Percentiles rank a stretch among this genome's conserved stretches.
phyloP scores from a whole-genome alignment of 2,329 filamentous ascomycete species.

The Teratosphaeria zuluensis region DNA sequence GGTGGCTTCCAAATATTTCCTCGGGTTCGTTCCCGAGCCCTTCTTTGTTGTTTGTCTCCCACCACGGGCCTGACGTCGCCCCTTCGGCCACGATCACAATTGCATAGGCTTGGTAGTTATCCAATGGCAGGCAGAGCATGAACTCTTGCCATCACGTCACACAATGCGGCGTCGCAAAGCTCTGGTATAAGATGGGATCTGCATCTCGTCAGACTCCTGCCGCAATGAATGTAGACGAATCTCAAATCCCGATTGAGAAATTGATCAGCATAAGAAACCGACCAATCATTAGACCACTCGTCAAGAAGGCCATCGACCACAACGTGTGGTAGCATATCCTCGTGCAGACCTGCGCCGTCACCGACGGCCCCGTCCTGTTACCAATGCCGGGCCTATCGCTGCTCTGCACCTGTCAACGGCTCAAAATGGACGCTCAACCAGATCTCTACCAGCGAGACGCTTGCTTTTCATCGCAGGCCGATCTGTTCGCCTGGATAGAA shows the following conservation, averaged over 20 bases:
- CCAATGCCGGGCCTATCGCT: background rate
- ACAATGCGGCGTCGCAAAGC: background rate
- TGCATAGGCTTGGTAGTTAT: background rate
- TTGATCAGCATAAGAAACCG: background rate
- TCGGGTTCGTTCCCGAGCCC: background rate
- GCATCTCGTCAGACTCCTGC: background rate
- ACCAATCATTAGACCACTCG: background rate
- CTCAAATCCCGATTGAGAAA: background rate
- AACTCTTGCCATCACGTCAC: background rate
- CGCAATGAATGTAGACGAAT: background rate
- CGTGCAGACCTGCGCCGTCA: background rate
- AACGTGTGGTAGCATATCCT: background rate
- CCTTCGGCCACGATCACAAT: background rate
- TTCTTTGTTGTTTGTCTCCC: background rate
- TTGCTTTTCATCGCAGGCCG: constrained; percentile 16
- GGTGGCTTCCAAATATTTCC: background rate
- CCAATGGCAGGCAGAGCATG: background rate
- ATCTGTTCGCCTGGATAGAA: constrained; percentile 19
- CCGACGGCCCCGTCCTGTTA: background rate
- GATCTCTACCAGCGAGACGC: constrained; percentile 14
- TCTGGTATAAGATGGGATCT: background rate
- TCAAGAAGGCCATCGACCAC: background rate
- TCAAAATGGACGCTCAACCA: constrained; percentile 16
- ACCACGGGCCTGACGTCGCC: background rate
- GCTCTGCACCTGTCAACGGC: constrained; percentile 7